Percentiles rank a stretch among this genome's conserved stretches.
Conservation (phyloP, 129 eudicot species). For the Apium graveolens region DNA sequence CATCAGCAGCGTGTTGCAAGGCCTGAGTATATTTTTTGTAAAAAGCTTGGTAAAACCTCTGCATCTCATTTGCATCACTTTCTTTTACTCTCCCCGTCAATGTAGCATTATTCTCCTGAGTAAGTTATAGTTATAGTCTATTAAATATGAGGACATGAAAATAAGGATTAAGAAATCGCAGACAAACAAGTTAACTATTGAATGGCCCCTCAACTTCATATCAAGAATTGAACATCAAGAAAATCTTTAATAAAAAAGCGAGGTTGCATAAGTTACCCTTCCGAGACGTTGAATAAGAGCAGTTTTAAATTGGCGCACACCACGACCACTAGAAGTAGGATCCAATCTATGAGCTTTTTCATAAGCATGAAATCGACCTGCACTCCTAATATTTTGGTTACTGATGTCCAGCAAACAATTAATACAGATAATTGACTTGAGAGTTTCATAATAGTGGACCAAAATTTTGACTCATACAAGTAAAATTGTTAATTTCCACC, state of each 20-base stretch:
- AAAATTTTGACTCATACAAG: no score
- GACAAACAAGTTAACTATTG: no score
- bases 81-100: constrained; percentile 90
- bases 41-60: constrained; percentile 94
- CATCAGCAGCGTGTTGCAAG: constrained; percentile 96
- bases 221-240: no score
- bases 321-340: constrained; percentile 97
- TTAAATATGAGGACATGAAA: no score
- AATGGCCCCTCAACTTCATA: no score
- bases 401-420: not conserved
- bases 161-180: no score
- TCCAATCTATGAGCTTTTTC: constrained; percentile 96
- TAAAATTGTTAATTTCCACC: no score
- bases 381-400: constrained; percentile 10
- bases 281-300: constrained; percentile 94
- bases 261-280: constrained; percentile 37
- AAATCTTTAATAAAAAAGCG: not conserved
- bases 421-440: not conserved
- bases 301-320: constrained; percentile 96
- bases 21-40: constrained; percentile 92
- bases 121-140: not conserved
- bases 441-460: not conserved
- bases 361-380: constrained; percentile 98
- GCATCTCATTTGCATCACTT: constrained; percentile 99
- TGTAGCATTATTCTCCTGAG: constrained; percentile 93